Evolutionary conservation across 2,329 filamentous ascomycete species (phyloP).

Genomic region (Trichothecium sympodiale): DNA sequence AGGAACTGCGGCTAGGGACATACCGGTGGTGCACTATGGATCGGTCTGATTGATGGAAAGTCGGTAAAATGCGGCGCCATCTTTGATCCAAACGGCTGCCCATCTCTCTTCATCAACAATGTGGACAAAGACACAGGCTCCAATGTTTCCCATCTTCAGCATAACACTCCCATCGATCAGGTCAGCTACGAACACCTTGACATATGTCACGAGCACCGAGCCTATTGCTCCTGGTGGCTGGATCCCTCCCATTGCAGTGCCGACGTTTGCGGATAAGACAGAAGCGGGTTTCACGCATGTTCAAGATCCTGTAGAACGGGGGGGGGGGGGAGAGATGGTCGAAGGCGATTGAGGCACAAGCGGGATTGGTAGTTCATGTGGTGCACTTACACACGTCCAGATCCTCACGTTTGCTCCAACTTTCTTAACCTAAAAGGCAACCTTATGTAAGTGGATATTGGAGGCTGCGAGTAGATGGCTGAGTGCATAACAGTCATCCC

Average conservation of each 20-base stretch:
- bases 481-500: slow-evolving; percentile 21
- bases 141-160: slow-evolving; percentile 20
- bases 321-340: too few relatives aligned
- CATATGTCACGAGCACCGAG: slow-evolving; percentile 29
- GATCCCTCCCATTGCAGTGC: slow-evolving; percentile 24
- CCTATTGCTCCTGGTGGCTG: slow-evolving; percentile 24
- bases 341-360: too few relatives aligned
- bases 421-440: slow-evolving; percentile 27
- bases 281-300: too few relatives aligned
- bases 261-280: slow-evolving; percentile 23
- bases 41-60: slow-evolving; percentile 27
- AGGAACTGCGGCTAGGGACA: slow-evolving; percentile 23
- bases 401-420: slow-evolving; percentile 42
- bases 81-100: slow-evolving; percentile 22
- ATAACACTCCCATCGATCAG: slow-evolving; percentile 17
- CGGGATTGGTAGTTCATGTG: too few relatives aligned
- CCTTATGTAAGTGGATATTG: slow-evolving; percentile 29
- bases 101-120: slow-evolving; percentile 32
- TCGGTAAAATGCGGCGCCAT: slow-evolving; percentile 30
- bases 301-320: too few relatives aligned
- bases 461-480: slow-evolving; percentile 17
- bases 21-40: slow-evolving; percentile 25
- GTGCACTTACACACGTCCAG: too few relatives aligned
- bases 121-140: slow-evolving; percentile 26
- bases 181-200: slow-evolving; percentile 23